Percentiles rank a stretch among this genome's conserved stretches.
phyloP scores from a whole-genome alignment of 148 eudicot species.

The Camellia japonica region DNA sequence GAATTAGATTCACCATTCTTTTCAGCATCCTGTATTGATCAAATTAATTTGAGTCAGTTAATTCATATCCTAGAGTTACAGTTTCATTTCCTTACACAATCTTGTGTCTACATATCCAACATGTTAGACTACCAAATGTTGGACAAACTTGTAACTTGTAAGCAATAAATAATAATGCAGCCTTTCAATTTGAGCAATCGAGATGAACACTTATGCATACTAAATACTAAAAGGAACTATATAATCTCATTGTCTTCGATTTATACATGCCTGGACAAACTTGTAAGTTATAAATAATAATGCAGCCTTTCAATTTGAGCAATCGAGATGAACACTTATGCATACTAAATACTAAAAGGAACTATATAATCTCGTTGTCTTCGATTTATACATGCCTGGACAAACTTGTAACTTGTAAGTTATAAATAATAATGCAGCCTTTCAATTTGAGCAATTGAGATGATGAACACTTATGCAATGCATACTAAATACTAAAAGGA shows the following conservation, averaged over 20 bases:
- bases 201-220: too few species aligned
- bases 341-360: background rate
- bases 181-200: too few species aligned
- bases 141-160: background rate
- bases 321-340: background rate
- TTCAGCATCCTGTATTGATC: constrained; percentile 20
- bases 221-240: too few species aligned
- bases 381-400: constrained; percentile 23
- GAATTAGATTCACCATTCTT: constrained; percentile 19
- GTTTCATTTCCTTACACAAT: background rate
- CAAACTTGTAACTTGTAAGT: too few species aligned
- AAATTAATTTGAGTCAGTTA: constrained; percentile 17
- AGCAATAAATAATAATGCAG: too few species aligned
- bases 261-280: too few species aligned
- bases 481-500: too few species aligned
- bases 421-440: too few species aligned
- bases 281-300: background rate
- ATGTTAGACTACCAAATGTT: background rate
- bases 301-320: constrained; percentile 15
- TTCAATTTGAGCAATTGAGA: too few species aligned
- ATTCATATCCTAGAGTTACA: background rate
- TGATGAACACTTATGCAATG: too few species aligned
- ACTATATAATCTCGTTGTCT: background rate
- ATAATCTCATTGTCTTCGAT: too few species aligned
- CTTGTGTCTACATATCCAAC: background rate